Percentiles rank a stretch among this genome's conserved stretches.
These are phyloP conservation scores for Gleditsia sinensis DNA, from an alignment of 306 rosid species.

Conservation along the genomic window DNA sequence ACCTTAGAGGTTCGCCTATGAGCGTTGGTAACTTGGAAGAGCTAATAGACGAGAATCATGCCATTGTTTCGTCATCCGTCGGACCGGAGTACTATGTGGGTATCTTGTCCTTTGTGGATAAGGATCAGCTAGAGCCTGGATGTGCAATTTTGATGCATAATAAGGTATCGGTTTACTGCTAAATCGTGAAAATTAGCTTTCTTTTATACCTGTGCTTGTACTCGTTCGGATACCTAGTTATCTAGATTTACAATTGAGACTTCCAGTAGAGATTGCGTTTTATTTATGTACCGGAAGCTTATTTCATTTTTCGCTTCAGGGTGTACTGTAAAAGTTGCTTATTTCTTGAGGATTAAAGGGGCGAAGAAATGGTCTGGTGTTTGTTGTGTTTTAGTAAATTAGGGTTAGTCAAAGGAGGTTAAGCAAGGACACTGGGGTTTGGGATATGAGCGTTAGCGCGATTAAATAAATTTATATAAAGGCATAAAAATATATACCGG, in stretches of 20 bases:
- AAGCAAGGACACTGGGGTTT: no score
- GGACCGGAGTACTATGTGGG: constrained; percentile 98
- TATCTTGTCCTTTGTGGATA: constrained; percentile 88
- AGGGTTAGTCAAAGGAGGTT: no score
- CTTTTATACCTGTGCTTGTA: background rate
- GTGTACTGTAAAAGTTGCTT: constrained; percentile 2
- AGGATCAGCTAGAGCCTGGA: constrained; percentile 98
- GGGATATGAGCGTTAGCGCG: no score
- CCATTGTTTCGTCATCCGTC: constrained; percentile 94
- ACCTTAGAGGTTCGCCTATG: constrained; percentile 96
- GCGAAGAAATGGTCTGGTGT: no score
- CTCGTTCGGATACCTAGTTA: background rate
- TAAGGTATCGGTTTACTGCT: constrained; percentile 56
- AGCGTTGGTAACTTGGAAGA: constrained; percentile 95
- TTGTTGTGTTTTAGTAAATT: no score
- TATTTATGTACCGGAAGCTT: background rate
- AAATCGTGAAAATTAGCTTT: background rate
- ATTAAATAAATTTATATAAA: no score
- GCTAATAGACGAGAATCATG: constrained; percentile 93
- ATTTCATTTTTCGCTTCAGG: constrained; percentile 18
- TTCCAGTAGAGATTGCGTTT: background rate
- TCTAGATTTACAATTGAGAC: background rate
- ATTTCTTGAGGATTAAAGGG: background rate
- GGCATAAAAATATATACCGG: no score
- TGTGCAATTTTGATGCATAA: constrained; percentile 97